A percentile compares a stretch with the other conserved stretches of the same genome.
Evolutionary conservation across 2,329 filamentous ascomycete genomes (phyloP).

Genomic region (Byssothecium circinans): DNA sequence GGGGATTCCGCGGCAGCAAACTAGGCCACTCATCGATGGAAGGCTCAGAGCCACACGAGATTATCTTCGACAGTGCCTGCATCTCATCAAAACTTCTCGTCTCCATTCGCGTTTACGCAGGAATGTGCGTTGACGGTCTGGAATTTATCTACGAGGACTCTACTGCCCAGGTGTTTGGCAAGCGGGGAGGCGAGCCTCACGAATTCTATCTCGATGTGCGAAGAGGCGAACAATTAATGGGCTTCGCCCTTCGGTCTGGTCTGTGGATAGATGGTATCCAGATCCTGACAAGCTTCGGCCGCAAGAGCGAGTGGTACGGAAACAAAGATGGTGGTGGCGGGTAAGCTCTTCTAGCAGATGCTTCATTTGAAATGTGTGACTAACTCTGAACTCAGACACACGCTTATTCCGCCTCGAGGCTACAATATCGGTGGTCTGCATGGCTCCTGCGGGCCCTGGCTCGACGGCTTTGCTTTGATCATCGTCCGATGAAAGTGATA

Average conservation of each 20-base stretch:
- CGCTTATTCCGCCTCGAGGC: slow-evolving; percentile 83
- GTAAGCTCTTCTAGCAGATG: slow-evolving; percentile 59
- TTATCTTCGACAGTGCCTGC: slow-evolving; percentile 70
- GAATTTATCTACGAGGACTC: slow-evolving; percentile 93
- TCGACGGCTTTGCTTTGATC: slow-evolving; percentile 84
- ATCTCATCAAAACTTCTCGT: slow-evolving; percentile 71
- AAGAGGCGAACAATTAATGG: slow-evolving; percentile 81
- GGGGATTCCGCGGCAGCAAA: slow-evolving; percentile 74
- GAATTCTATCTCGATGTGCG: slow-evolving; percentile 81
- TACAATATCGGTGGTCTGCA: slow-evolving; percentile 87
- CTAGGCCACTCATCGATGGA: slow-evolving; percentile 73
- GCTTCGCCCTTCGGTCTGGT: slow-evolving; percentile 80
- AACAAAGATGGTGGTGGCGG: slow-evolving; percentile 76
- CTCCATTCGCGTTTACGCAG: slow-evolving; percentile 75
- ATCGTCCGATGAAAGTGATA: slow-evolving; percentile 61
- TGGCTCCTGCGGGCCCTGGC: slow-evolving; percentile 77
- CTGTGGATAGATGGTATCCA: slow-evolving; percentile 87
- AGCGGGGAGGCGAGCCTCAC: slow-evolving; percentile 69
- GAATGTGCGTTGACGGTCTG: slow-evolving; percentile 75
- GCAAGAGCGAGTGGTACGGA: slow-evolving; percentile 82
- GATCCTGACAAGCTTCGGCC: slow-evolving; percentile 84
- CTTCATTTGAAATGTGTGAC: slow-evolving; percentile 11
- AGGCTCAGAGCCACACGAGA: slow-evolving; percentile 68
- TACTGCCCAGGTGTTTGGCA: slow-evolving; percentile 83
- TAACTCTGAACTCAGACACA: slow-evolving; percentile 64